Evolutionary conservation across 2,329 filamentous ascomycete species (phyloP), one percentile per base, ranked within the genome.

Genomic region (Pseudogymnoascus sp.): DNA sequence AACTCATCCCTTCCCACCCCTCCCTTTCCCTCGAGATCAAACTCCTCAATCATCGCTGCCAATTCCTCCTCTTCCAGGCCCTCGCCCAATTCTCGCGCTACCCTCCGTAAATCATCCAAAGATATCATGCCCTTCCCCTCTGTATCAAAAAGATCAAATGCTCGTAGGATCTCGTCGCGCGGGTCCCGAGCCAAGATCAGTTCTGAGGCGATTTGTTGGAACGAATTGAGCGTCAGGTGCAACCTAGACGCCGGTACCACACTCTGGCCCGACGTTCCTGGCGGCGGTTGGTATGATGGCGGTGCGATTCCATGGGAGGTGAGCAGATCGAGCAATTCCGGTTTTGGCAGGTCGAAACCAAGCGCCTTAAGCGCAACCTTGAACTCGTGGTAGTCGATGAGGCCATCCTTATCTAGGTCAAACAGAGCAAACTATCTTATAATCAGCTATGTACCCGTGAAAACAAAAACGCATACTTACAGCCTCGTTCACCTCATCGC

Each of bases 371-470:
- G 86, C 62, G 92, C 91, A 75, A 97, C 94, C 74, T 94, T 92
- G 72, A 97, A 89, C 76, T 99, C 94, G 76, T 97, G 94, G 78
- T 96, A 97, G 77, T 97, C 92, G 71, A 99, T 90, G 74, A 89
- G 85, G 52, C 86, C 83, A 76, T 97, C 92, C 73, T 95, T 92
- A 79, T 97, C 92, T 70, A 96, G 88, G 73, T 97, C 94, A 79
- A 99, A 97, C 65, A 97, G 85, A 63, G 86, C 86, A 74, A 97
- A 97, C 88, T 95, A 65, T 18, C 23, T n/a, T 6, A 28, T 30
- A 39, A 35, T 37, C 28, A 37, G 28, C 30, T 12, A 33, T 56
- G 26, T 18, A 15, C 30, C 41, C 58, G 60, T 33, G 58, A 52
- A 21, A 57, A 5, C 7, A 41, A 26, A 35, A 33, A 34, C 35